Evolutionary conservation across 441 rosid genomes (phyloP), one percentile per base, ranked within the genome.

Genomic region (Erodium texanum): DNA sequence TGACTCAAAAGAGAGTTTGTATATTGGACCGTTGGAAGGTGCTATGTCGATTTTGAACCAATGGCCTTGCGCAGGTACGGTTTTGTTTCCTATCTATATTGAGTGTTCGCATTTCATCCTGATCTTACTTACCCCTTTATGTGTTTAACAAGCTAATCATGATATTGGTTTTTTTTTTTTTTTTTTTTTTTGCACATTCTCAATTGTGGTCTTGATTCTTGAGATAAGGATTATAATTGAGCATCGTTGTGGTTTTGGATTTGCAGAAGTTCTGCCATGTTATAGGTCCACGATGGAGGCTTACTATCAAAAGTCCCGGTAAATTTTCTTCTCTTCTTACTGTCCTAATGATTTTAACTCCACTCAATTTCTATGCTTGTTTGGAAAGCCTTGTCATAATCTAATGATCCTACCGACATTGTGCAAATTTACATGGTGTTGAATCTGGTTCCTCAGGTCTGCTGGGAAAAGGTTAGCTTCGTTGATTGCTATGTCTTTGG

Each of bases 11-110:
- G 29, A 27, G 29, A 27, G 29, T 27, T 27, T 27, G 2, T 27
- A 27, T n/a, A n/a, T 89, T 73, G 97, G 91, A 24, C 86, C 89
- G 65, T 65, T 77, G 1, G 76, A 76, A 68, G 87, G 79, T 6
- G 72, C 22, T 50, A 18, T 50, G 0, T 70, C 78, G 70, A 54
- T 75, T 67, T 73, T 80, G 62, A 88, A 85, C 70, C 96, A 90
- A 24, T 89, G 96, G 97, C 98, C 94, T 66, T 69, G 83, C 0
- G 45, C 80, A 79, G 92, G 96, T 90, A 74, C 48, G 34, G 20
- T 32, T 75, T 12, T 0, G n/a, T 9, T 0, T 22, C 23, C 45
- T 2, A 18, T 50, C 69, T 61, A 15, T 50, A 67, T 50, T 18
- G n/a, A 34, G 24, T 54, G 41, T 15, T 36, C 5, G 2, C 18